Evolutionary conservation across 2,329 filamentous ascomycete genomes (phyloP).

Genomic region (Xylariomycetidae sp.): DNA sequence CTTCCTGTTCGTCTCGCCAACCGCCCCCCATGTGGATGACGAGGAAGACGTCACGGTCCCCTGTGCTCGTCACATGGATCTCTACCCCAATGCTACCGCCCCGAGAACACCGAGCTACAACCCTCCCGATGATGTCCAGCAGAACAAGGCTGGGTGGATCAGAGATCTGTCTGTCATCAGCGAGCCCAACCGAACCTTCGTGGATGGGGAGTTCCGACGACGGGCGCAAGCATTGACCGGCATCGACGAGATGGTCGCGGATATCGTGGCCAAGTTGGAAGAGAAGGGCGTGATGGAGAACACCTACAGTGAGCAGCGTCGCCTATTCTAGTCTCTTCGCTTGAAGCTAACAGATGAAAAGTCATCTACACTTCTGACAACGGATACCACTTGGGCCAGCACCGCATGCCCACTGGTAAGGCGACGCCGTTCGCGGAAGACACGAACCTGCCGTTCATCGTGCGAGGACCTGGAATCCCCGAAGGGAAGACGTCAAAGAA

Average conservation of each 20-base stretch:
- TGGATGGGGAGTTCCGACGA: slow-evolving; percentile 6
- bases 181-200: slow-evolving; percentile 1
- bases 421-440: not conserved
- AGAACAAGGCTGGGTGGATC: slow-evolving; percentile 9
- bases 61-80: slow-evolving; percentile 6
- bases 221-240: slow-evolving; percentile 21
- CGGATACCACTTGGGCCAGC: not conserved
- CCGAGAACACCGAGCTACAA: slow-evolving; percentile 8
- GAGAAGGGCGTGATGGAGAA: slow-evolving; percentile 12
- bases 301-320: slow-evolving; percentile 5
- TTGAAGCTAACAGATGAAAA: slow-evolving; percentile 17
- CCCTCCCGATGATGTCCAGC: slow-evolving; percentile 6
- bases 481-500: not conserved
- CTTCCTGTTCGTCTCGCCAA: slow-evolving; percentile 2
- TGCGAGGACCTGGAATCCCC: slow-evolving; percentile 1
- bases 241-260: slow-evolving; percentile 28
- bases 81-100: slow-evolving; percentile 5
- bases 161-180: slow-evolving; percentile 4
- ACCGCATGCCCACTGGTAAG: slow-evolving; percentile 1
- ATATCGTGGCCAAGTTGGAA: slow-evolving; percentile 24
- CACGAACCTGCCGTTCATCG: slow-evolving; percentile 1
- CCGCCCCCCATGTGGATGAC: slow-evolving; percentile 3
- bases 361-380: too few species aligned
- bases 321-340: slow-evolving; percentile 10
- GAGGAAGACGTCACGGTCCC: slow-evolving; percentile 4